Conservation (phyloP, 768 basidiomycete genomes). For the Tylopilus plumbeoviolaceoides region DNA sequence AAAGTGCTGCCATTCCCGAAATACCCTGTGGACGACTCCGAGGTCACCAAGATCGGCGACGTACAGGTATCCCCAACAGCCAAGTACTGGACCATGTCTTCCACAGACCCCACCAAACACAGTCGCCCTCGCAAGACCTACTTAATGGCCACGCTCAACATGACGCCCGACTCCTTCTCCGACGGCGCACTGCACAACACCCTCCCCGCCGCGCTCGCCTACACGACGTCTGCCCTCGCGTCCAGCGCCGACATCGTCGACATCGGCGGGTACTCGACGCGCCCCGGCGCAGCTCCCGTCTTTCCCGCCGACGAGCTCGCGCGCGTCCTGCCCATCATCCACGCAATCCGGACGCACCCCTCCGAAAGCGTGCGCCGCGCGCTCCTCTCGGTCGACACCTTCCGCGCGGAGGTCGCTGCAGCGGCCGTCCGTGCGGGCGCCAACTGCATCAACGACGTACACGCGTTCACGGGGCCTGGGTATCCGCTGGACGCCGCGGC, state of each 20-base stretch:
- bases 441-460: slow-evolving; percentile 92
- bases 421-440: slow-evolving; percentile 63
- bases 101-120: slow-evolving; percentile 10
- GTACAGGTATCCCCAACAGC: slow-evolving; percentile 19
- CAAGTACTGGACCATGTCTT: slow-evolving; percentile 24
- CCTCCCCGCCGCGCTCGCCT: slow-evolving; percentile 50
- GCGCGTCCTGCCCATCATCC: slow-evolving; percentile 71
- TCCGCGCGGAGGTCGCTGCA: slow-evolving; percentile 20
- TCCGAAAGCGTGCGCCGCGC: slow-evolving; percentile 6
- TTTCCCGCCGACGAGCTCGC: slow-evolving; percentile 62
- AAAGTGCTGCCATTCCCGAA: slow-evolving; percentile 75
- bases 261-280: slow-evolving; percentile 91
- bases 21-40: slow-evolving; percentile 36
- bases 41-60: slow-evolving; percentile 2
- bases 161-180: slow-evolving; percentile 1
- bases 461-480: slow-evolving; percentile 68
- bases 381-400: slow-evolving; percentile 28
- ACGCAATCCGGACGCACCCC: slow-evolving; percentile 44
- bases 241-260: slow-evolving; percentile 79
- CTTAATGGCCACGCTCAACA: slow-evolving; percentile 79
- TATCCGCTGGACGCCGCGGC: slow-evolving; percentile 33
- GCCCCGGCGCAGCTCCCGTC: slow-evolving; percentile 73
- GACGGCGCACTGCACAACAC: slow-evolving; percentile 28
- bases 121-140: slow-evolving; percentile 42
- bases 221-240: slow-evolving; percentile 43